Conservation (phyloP, 2,329 filamentous ascomycete genomes). For the Volutella citrinella region DNA sequence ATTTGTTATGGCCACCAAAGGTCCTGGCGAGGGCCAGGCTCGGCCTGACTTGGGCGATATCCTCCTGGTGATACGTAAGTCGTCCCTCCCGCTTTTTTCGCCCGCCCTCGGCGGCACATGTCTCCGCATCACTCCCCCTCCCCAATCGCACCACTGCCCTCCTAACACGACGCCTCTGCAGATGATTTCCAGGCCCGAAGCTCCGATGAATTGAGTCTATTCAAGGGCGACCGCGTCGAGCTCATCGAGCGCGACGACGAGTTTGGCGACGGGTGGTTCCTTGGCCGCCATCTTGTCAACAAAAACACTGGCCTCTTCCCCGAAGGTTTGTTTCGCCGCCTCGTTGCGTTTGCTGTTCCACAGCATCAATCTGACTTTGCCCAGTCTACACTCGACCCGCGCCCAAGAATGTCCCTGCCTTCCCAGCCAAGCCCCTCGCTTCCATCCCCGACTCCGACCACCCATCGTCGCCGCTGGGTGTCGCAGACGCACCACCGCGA, state of each 20-base stretch:
- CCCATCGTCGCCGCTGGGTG: constrained; percentile 18
- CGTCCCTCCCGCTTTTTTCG: constrained; percentile 20
- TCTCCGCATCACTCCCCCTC: constrained; percentile 1
- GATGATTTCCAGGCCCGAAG: constrained; percentile 92
- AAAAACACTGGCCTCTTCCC: constrained; percentile 77
- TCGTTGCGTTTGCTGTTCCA: constrained; percentile 5
- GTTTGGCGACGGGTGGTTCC: constrained; percentile 84
- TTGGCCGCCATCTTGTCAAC: constrained; percentile 71
- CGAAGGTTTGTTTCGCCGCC: constrained; percentile 76
- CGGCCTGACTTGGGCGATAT: constrained; percentile 64
- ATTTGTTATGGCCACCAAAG: constrained; percentile 44
- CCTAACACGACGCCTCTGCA: constrained; percentile 34
- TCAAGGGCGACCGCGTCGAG: constrained; percentile 81
- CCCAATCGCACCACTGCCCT: constrained; percentile 5
- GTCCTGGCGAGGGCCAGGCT: constrained; percentile 31
- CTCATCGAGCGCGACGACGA: constrained; percentile 83
- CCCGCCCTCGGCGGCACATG: no score
- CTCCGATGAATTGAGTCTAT: constrained; percentile 85
- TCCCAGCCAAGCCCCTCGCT: constrained; percentile 28
- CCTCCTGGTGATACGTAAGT: constrained; percentile 69
- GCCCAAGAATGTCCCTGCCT: constrained; percentile 42
- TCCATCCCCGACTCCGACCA: constrained; percentile 29
- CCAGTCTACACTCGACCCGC: constrained; percentile 61
- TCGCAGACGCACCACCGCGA: constrained; percentile 20
- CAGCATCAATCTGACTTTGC: constrained; percentile 21